Evolutionary conservation across 2,329 filamentous ascomycete genomes (phyloP).

Genomic region (Diaporthe longicolla): DNA sequence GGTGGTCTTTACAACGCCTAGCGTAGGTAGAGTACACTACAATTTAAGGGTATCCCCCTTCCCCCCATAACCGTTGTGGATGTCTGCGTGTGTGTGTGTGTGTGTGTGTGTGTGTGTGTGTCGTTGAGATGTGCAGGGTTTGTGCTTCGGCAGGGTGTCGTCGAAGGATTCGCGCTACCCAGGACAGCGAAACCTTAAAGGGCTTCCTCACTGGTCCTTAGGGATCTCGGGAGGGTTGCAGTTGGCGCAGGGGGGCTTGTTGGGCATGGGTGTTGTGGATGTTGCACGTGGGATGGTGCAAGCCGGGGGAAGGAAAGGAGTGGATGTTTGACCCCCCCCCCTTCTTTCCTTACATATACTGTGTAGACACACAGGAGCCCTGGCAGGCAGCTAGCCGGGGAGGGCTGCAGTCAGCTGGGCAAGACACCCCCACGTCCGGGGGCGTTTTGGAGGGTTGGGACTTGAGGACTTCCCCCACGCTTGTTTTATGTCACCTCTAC

Average conservation of each 20-base stretch:
- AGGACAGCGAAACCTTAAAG: conserved; percentile 20
- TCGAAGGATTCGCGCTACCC: conserved; percentile 4
- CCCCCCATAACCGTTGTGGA: too few species aligned
- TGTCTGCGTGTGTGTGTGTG: too few species aligned
- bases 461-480: conserved; percentile 4
- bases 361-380: too few species aligned
- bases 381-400: neutral
- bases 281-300: conserved; percentile 18
- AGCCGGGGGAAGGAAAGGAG: too few species aligned
- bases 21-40: neutral
- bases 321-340: too few species aligned
- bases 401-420: neutral
- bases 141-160: conserved; percentile 3
- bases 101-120: neutral
- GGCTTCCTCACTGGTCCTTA: neutral
- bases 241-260: conserved; percentile 4
- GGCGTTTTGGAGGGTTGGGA: neutral
- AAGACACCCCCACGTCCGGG: conserved; percentile 7
- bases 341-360: too few species aligned
- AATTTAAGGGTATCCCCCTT: too few species aligned
- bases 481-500: neutral
- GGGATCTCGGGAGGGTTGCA: conserved; percentile 17
- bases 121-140: neutral
- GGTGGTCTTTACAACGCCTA: neutral
- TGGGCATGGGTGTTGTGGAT: neutral